Percentiles rank a stretch among this genome's conserved stretches.
phyloP scores from a whole-genome alignment of 805 yeast genomes.

The Nakazawaea populi region DNA sequence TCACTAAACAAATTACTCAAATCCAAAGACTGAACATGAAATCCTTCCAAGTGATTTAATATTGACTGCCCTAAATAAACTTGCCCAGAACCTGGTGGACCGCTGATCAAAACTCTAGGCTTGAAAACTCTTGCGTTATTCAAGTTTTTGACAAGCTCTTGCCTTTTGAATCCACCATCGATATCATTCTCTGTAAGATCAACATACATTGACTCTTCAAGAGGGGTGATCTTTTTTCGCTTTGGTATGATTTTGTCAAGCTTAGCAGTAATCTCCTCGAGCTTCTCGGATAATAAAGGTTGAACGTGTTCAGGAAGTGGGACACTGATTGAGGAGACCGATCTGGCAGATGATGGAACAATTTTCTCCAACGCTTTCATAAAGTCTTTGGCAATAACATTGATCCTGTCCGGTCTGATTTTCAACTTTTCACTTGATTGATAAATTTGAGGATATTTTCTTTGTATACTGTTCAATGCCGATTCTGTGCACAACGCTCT shows the following conservation, averaged over 20 bases:
- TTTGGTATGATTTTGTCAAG: slow-evolving; percentile 60
- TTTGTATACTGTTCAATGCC: slow-evolving; percentile 85
- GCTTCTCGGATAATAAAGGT: slow-evolving; percentile 54
- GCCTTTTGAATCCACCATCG: slow-evolving; percentile 65
- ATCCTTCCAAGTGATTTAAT: slow-evolving; percentile 79
- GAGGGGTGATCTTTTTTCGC: slow-evolving; percentile 43
- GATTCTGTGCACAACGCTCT: slow-evolving; percentile 95
- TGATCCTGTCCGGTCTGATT: slow-evolving; percentile 66
- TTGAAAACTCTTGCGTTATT: slow-evolving; percentile 57
- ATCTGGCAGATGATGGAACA: slow-evolving; percentile 88
- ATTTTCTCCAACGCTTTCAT: slow-evolving; percentile 80
- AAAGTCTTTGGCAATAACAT: slow-evolving; percentile 78
- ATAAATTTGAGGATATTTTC: slow-evolving; percentile 92
- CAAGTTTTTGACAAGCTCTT: slow-evolving; percentile 45
- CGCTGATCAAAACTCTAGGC: slow-evolving; percentile 75
- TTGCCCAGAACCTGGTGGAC: slow-evolving; percentile 80
- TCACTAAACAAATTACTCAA: slow-evolving; percentile 73
- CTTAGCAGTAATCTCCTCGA: slow-evolving; percentile 37
- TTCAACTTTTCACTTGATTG: slow-evolving; percentile 62
- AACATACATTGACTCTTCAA: slow-evolving; percentile 66
- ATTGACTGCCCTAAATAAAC: slow-evolving; percentile 79
- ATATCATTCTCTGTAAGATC: slow-evolving; percentile 49
- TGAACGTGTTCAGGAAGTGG: slow-evolving; percentile 73
- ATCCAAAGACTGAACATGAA: slow-evolving; percentile 82
- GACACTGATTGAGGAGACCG: slow-evolving; percentile 64